These are phyloP conservation scores for Pulveroboletus ravenelii DNA, from an alignment of 768 basidiomycete genomes.

Conservation along the genomic window DNA sequence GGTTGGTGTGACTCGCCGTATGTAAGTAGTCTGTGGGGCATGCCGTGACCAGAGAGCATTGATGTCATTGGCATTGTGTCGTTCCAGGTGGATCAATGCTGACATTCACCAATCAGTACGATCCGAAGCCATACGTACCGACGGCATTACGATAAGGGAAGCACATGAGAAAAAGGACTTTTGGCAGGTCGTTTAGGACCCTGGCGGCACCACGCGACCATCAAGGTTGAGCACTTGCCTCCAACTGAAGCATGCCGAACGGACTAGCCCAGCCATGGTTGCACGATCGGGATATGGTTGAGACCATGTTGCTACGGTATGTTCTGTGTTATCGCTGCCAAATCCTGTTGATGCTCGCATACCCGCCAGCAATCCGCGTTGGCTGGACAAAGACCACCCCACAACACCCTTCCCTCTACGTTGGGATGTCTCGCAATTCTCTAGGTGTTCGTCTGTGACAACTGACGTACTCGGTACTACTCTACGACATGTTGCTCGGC, in stretches of 20 bases:
- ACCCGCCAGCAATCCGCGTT: not conserved
- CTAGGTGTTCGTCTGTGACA: not conserved
- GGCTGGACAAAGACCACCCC: not conserved
- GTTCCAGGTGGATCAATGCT: not conserved
- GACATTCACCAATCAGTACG: no score
- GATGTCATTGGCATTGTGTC: not conserved
- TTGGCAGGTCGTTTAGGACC: no score
- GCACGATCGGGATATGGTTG: no score
- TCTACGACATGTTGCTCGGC: slow-evolving; percentile 1
- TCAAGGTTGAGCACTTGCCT: no score
- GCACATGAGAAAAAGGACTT: not conserved
- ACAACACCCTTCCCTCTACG: not conserved
- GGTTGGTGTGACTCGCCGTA: not conserved
- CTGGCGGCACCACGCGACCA: no score
- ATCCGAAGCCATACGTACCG: not conserved
- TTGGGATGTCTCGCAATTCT: not conserved
- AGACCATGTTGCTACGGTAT: not conserved
- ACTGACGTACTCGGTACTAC: not conserved
- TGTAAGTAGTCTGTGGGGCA: no score
- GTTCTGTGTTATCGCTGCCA: not conserved
- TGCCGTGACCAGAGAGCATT: not conserved
- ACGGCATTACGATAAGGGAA: not conserved
- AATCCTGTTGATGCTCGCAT: not conserved
- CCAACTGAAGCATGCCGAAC: no score
- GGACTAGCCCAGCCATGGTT: no score